Conservation (phyloP, 78 protist genomes). For the Guillardia theta region DNA sequence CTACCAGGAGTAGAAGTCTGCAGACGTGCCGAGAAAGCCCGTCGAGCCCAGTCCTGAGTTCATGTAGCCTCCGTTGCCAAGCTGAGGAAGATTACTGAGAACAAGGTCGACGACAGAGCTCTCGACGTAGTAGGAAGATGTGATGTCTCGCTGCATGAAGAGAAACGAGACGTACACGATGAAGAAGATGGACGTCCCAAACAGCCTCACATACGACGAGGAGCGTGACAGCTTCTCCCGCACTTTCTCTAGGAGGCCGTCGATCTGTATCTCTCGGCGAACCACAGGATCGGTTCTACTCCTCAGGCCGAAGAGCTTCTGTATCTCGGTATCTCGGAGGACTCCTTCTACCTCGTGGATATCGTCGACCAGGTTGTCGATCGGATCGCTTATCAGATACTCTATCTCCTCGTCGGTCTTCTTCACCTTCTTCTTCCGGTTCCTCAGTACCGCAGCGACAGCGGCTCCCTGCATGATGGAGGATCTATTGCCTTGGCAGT, state of each 20-base stretch:
- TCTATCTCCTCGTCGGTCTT: no score
- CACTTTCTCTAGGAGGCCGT: neutral
- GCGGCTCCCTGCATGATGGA: neutral
- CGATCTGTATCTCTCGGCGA: neutral
- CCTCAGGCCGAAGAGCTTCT: neutral
- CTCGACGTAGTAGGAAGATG: neutral
- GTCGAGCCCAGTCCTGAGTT: neutral
- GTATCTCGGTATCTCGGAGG: no score
- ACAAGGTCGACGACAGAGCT: neutral
- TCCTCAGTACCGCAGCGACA: neutral
- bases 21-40: no score
- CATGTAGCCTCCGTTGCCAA: neutral
- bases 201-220: neutral
- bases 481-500: no score
- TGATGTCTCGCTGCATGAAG: neutral
- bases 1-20: no score
- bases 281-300: neutral
- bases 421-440: neutral
- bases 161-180: neutral
- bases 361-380: neutral
- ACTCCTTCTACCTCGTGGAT: neutral
- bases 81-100: neutral
- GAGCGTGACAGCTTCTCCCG: neutral
- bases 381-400: no score
- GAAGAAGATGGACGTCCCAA: neutral